Percentiles rank a stretch among this genome's conserved stretches.
phyloP scores from a whole-genome alignment of 2,329 filamentous ascomycete species.

The Cladosporium austrohemisphaericum region DNA sequence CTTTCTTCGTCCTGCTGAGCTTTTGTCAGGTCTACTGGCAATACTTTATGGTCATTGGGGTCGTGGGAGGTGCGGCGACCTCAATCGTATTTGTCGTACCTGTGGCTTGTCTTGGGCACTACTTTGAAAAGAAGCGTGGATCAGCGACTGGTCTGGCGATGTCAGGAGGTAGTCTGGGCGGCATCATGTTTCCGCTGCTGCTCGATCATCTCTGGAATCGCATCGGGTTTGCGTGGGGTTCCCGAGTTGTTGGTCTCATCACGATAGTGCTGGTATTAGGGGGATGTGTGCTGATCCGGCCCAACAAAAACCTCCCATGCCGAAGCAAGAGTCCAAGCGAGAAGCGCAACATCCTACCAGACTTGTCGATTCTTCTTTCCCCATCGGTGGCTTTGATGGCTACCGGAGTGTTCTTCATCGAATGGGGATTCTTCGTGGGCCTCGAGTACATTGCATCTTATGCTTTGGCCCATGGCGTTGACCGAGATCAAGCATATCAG shows the following conservation, averaged over 20 bases:
- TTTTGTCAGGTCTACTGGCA: conserved; percentile 37
- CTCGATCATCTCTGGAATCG: conserved; percentile 39
- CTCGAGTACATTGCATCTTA: conserved; percentile 77
- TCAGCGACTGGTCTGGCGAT: conserved; percentile 76
- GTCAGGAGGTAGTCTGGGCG: conserved; percentile 55
- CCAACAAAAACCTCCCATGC: conserved; percentile 38
- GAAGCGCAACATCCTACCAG: conserved; percentile 39
- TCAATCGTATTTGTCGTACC: conserved; percentile 80
- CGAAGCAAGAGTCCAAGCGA: conserved; percentile 37
- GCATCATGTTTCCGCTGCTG: conserved; percentile 45
- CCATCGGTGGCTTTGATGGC: conserved; percentile 38
- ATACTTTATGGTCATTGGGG: conserved; percentile 60
- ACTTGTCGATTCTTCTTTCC: conserved; percentile 40
- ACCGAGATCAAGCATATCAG: conserved; percentile 61
- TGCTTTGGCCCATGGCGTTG: conserved; percentile 57
- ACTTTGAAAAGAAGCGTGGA: conserved; percentile 71
- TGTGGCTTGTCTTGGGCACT: conserved; percentile 74
- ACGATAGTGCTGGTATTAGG: conserved; percentile 34
- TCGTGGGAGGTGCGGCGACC: conserved; percentile 67
- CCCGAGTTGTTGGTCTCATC: conserved; percentile 42
- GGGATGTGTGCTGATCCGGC: conserved; percentile 28
- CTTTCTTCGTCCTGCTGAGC: conserved; percentile 63
- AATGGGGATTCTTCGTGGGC: conserved; percentile 56
- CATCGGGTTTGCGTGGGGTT: conserved; percentile 45
- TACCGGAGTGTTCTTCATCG: conserved; percentile 43